Conservation (phyloP, 306 rosid species). For the Fagus crenata region DNA sequence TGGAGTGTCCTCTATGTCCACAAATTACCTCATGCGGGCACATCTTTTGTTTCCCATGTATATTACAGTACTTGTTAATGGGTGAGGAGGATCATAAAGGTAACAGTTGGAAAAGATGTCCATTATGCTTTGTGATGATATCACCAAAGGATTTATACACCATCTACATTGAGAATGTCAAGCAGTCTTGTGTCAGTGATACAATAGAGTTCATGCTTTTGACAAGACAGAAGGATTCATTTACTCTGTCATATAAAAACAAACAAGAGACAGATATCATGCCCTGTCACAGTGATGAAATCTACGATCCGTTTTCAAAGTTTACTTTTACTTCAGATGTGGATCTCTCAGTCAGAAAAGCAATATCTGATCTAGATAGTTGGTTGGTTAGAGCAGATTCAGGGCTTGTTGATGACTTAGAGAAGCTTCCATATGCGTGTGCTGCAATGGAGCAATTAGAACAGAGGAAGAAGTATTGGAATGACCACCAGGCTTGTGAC, state of each 20-base stretch:
- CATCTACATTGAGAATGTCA: slow-evolving; percentile 66
- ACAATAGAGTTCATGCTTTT: slow-evolving; percentile 60
- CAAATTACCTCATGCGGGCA: slow-evolving; percentile 98
- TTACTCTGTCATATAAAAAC: slow-evolving; percentile 45
- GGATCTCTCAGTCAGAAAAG: slow-evolving; percentile 76
- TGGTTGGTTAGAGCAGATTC: slow-evolving; percentile 91
- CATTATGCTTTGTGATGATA: slow-evolving; percentile 85
- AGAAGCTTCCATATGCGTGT: slow-evolving; percentile 93
- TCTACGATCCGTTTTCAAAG: slow-evolving; percentile 76
- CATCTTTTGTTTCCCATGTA: slow-evolving; percentile 92
- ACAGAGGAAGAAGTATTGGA: slow-evolving; percentile 86
- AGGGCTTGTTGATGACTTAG: slow-evolving; percentile 88
- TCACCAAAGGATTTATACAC: slow-evolving; percentile 87
- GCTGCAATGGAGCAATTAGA: slow-evolving; percentile 88
- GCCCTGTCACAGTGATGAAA: slow-evolving; percentile 30
- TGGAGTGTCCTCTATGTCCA: slow-evolving; percentile 86
- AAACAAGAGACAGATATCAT: slow-evolving; percentile 43
- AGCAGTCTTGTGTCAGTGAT: slow-evolving; percentile 67
- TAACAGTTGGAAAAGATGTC: slow-evolving; percentile 93
- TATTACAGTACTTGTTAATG: slow-evolving; percentile 74
- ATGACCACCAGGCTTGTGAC: slow-evolving; percentile 49
- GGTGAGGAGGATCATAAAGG: slow-evolving; percentile 91
- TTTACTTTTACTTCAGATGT: slow-evolving; percentile 84
- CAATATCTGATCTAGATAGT: slow-evolving; percentile 82
- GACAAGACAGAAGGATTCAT: slow-evolving; percentile 68